Conservation (phyloP, 2,329 filamentous ascomycete genomes). For the Cercospora zeae-maydis region DNA sequence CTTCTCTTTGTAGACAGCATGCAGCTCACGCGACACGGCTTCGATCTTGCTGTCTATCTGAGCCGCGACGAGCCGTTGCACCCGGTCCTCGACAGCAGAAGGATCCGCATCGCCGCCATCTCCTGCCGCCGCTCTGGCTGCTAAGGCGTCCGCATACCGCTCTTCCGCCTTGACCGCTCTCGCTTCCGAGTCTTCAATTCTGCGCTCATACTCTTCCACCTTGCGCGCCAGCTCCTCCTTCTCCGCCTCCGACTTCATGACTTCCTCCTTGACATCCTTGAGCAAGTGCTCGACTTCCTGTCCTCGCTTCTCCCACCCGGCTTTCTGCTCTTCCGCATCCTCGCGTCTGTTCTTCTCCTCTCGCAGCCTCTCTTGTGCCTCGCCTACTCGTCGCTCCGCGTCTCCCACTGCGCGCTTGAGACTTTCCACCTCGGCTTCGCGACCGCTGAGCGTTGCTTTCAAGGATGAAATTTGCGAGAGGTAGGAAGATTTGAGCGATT, state of each 20-base stretch:
- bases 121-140: constrained; percentile 28
- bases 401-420: constrained; percentile 84
- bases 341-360: constrained; percentile 71
- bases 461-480: constrained; percentile 92
- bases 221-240: constrained; percentile 73
- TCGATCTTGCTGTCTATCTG: constrained; percentile 92
- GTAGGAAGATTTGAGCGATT: constrained; percentile 85
- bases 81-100: constrained; percentile 42
- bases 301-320: constrained; percentile 78
- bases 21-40: constrained; percentile 68
- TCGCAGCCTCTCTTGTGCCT: constrained; percentile 76
- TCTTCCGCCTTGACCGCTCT: constrained; percentile 67
- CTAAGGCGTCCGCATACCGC: constrained; percentile 60
- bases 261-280: constrained; percentile 75
- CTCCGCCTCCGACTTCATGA: constrained; percentile 73
- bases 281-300: constrained; percentile 82
- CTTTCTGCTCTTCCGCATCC: constrained; percentile 68
- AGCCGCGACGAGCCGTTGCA: constrained; percentile 47
- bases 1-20: constrained; percentile 91
- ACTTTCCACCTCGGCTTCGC: constrained; percentile 84
- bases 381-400: constrained; percentile 86
- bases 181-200: constrained; percentile 68
- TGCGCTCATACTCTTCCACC: constrained; percentile 72
- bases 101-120: constrained; percentile 28
- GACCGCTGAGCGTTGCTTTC: constrained; percentile 84